A percentile compares a stretch with the other conserved stretches of the same genome.
Conservation (phyloP, 2,329 filamentous ascomycete genomes). For the Paecilomyces sp. region DNA sequence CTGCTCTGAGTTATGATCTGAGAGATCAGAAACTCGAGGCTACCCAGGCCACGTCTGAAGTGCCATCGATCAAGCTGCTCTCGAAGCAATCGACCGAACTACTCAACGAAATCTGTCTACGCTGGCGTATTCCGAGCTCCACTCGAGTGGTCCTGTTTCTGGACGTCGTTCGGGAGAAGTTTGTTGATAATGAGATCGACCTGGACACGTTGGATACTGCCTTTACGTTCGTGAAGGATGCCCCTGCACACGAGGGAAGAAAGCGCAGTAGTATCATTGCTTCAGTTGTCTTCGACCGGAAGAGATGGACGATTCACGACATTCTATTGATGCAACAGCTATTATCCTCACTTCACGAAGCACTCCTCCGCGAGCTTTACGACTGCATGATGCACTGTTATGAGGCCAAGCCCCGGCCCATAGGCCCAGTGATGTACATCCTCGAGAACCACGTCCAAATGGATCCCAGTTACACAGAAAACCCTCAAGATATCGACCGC, state of each 20-base stretch:
- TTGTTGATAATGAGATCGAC: constrained; percentile 71
- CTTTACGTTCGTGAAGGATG: constrained; percentile 74
- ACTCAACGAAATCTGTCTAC: constrained; percentile 72
- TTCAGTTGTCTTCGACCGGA: constrained; percentile 49
- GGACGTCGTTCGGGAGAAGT: constrained; percentile 80
- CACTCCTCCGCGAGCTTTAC: constrained; percentile 78
- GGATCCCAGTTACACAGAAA: constrained; percentile 68
- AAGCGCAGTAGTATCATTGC: constrained; percentile 44
- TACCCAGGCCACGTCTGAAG: constrained; percentile 41
- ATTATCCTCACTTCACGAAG: constrained; percentile 69
- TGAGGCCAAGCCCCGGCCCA: constrained; percentile 74
- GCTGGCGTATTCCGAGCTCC: constrained; percentile 83
- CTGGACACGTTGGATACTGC: constrained; percentile 76
- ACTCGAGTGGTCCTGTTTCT: constrained; percentile 73
- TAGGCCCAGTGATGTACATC: constrained; percentile 72
- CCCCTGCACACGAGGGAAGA: constrained; percentile 58
- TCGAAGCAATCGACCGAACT: constrained; percentile 77
- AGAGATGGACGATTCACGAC: constrained; percentile 64
- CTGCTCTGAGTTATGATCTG: constrained; percentile 61
- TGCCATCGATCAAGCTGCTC: constrained; percentile 46
- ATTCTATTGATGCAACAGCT: constrained; percentile 66
- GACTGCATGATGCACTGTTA: constrained; percentile 83
- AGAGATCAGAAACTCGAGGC: constrained; percentile 47
- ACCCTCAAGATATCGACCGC: constrained; percentile 61
- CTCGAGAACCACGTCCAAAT: constrained; percentile 74